Evolutionary conservation across 208 protist genomes (phyloP), one percentile per base, ranked within the genome.

Genomic region (Crithidia fasciculata): DNA sequence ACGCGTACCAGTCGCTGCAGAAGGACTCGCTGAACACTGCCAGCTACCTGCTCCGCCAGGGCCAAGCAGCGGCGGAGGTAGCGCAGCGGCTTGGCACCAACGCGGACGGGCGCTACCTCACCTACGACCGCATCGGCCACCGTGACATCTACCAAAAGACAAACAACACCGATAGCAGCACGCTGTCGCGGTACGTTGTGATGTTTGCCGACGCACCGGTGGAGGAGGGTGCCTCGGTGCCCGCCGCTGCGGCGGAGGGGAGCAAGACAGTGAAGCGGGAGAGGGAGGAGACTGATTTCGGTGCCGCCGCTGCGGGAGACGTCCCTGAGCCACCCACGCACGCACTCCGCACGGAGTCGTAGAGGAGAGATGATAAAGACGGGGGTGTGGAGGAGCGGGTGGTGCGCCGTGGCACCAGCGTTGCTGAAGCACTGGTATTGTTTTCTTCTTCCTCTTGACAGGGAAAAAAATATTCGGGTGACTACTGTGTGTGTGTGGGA

Each of bases 61-160:
- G 36, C n/a, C 70, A 74, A 43, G 52, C 43, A 36, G 36, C 50
- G 44, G 59, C 59, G 18, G 55, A 74, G 56, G 72, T 69, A 36
- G 72, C 78, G 74, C n/a, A 16, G 67, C 19, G 55, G 9, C 55
- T 77, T 53, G 71, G 78, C 43, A 53, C 81, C 39, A 92, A 82
- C 70, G 19, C 66, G 10, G 82, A 92, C 57, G 86, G 90, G 61
- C 66, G 72, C 43, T 86, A 88, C 74, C 68, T 83, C 37, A 81
- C 82, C 18, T 95, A 95, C 79, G 76, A 89, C 52, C 90, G 90
- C 45, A 62, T 95, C 10, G 87, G 85, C 13, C 54, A 83, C 47
- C 80, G 84, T 13, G 79, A 87, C 63, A 62, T 87, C 54, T 95
- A 86, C 70, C 80, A 81, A 13, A 95, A 95, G 68, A 85, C 90